Evolutionary conservation across 306 rosid species (phyloP), one percentile per base, ranked within the genome.

Genomic region (Fragaria iinumae): DNA sequence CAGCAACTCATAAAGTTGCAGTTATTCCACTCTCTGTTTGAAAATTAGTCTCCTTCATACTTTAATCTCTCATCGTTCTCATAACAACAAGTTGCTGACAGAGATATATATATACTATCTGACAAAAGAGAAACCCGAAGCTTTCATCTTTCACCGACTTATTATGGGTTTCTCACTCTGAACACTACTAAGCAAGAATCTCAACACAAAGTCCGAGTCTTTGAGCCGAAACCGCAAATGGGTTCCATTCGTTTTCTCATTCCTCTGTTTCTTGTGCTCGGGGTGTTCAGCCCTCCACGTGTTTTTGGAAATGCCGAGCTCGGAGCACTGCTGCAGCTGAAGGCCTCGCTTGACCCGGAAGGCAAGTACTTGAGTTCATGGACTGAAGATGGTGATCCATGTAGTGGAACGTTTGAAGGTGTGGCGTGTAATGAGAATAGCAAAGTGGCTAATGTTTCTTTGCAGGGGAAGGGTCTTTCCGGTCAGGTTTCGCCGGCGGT

Each of bases 391-490:
- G 92, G 90, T 64, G 93, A 92, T 1, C 99, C 96, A 8, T 95
- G 99, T 60, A 67, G 93, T 69, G 97, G 92, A 18, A 84, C 66
- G 4, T 95, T 92, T 49, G 85, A 77, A 56, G 99, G 99, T 1
- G 81, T 95, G 62, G 92, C 85, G 5, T 95, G 99, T 81, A 95
- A 95, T 74, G 91, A 89, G 59, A 84, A 88, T 60, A 62, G 81
- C 21, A 92, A 94, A 87, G 97, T 92, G 36, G 91, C 86, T 1
- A 95, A 90, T 79, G 86, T 95, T 7, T 90, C 99, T 1, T 80
- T 95, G 82, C 97, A 92, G 75, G 99, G 96, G 38, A 91, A 84
- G 78, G 96, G 97, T 4, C 99, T 95, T 75, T 88, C 92, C 0
- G 99, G 99, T 12, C 78, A 77, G 82, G 8, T 95, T 2, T 90